A percentile compares a stretch with the other conserved stretches of the same genome.
Evolutionary conservation across 208 protist species (phyloP).

Genomic region (Borovskyia barvae): DNA sequence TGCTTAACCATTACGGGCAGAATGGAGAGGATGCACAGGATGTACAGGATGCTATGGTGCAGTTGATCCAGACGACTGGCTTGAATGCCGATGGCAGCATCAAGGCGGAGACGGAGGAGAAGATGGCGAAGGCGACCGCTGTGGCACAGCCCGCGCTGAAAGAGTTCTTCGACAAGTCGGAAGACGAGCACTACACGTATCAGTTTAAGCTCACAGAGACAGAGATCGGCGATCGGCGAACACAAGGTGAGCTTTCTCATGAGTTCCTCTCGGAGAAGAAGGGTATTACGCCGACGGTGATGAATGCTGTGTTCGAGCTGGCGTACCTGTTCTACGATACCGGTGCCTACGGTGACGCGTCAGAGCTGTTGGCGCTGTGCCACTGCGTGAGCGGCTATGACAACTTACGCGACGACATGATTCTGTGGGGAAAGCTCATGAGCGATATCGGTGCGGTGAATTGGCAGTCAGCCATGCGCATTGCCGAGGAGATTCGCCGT

Average conservation of each 20-base stretch:
- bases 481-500: constrained; percentile 67
- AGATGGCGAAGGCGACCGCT: constrained; percentile 52
- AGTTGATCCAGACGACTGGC: constrained; percentile 67
- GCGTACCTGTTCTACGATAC: constrained; percentile 89
- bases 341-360: constrained; percentile 74
- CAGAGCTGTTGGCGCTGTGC: constrained; percentile 80
- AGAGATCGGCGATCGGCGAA: constrained; percentile 71
- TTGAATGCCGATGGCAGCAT: constrained; percentile 66
- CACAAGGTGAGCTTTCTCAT: constrained; percentile 69
- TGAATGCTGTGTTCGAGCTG: constrained; percentile 72
- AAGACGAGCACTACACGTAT: constrained; percentile 69
- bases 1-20: constrained; percentile 75
- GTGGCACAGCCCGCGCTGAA: constrained; percentile 61
- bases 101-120: constrained; percentile 67
- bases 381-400: constrained; percentile 82
- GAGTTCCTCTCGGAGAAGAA: constrained; percentile 65
- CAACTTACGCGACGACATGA: constrained; percentile 39
- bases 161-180: constrained; percentile 71
- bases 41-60: constrained; percentile 65
- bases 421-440: constrained; percentile 89
- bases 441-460: constrained; percentile 81
- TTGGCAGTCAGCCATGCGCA: constrained; percentile 80
- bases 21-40: constrained; percentile 70
- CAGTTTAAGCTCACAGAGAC: constrained; percentile 75
- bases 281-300: constrained; percentile 66